A percentile compares a stretch with the other conserved stretches of the same genome.
Evolutionary conservation across 2,329 filamentous ascomycete genomes (phyloP).

Genomic region (Aquanectria penicillioides): DNA sequence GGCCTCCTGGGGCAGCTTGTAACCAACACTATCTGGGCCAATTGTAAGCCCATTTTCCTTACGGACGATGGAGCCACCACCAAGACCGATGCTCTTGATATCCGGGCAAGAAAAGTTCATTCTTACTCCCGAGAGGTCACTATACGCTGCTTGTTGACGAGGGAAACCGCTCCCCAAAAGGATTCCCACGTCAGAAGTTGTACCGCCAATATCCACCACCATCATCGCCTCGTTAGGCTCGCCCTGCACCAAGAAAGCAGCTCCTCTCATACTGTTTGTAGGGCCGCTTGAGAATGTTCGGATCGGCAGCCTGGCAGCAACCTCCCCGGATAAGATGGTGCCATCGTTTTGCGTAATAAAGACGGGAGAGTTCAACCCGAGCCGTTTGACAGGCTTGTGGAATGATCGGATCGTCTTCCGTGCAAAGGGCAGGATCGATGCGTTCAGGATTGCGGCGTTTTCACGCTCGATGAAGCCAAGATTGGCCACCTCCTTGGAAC

Average conservation of each 20-base stretch:
- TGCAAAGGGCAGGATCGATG: constrained; percentile 68
- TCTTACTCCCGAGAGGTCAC: constrained; percentile 69
- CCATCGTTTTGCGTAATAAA: constrained; percentile 74
- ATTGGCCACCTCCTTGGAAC: constrained; percentile 62
- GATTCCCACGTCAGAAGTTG: constrained; percentile 71
- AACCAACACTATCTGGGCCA: constrained; percentile 71
- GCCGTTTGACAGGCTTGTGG: constrained; percentile 57
- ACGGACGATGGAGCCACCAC: constrained; percentile 66
- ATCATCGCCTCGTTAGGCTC: constrained; percentile 56
- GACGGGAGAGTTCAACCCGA: constrained; percentile 63
- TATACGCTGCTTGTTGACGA: constrained; percentile 69
- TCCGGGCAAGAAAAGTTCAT: constrained; percentile 70
- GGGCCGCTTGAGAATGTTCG: constrained; percentile 71
- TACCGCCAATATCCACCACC: constrained; percentile 75
- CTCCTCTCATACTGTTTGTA: constrained; percentile 71
- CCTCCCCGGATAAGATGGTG: constrained; percentile 63
- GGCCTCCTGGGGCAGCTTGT: constrained; percentile 63
- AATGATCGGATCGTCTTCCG: constrained; percentile 66
- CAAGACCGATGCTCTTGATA: constrained; percentile 68
- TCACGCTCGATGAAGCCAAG: constrained; percentile 69
- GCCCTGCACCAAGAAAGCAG: constrained; percentile 64
- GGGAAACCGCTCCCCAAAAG: constrained; percentile 71
- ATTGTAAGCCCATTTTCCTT: constrained; percentile 53
- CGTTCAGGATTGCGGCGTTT: constrained; percentile 73
- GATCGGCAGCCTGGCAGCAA: constrained; percentile 66